Evolutionary conservation across 306 rosid species (phyloP).

Genomic region (Acacia melanoxylon): DNA sequence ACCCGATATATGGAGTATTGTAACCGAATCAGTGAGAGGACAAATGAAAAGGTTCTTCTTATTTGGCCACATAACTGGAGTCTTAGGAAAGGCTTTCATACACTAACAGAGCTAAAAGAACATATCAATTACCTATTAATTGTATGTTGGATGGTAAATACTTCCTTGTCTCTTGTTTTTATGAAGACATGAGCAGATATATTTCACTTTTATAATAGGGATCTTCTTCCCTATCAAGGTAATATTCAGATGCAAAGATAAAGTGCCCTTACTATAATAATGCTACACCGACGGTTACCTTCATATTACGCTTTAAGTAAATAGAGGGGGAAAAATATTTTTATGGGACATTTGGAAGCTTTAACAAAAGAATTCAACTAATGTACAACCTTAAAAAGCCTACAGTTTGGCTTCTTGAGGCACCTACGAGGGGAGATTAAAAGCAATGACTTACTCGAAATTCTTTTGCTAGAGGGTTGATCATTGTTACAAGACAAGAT

Average conservation of each 20-base stretch:
- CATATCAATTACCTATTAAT: no score
- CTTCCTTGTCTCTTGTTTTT: no score
- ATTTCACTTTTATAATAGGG: no score
- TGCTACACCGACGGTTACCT: background rate
- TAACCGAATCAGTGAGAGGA: no score
- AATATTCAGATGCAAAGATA: background rate
- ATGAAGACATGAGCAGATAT: no score
- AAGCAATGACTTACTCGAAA: slow-evolving; percentile 67
- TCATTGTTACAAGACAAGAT: slow-evolving; percentile 88
- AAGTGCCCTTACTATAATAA: background rate
- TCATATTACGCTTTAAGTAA: background rate
- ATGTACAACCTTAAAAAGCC: background rate
- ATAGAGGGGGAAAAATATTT: background rate
- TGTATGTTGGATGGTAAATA: no score
- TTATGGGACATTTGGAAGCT: background rate
- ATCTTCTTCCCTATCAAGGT: background rate
- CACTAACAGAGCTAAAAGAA: no score
- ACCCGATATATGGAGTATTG: no score
- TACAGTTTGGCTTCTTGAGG: background rate
- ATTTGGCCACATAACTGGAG: no score
- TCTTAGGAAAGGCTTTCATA: no score
- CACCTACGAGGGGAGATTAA: background rate
- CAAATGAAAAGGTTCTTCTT: no score
- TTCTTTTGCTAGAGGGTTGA: slow-evolving; percentile 82
- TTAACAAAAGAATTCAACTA: background rate